Base-by-base conservation (phyloP, 2,329 filamentous ascomycete genomes). In the Didymosphaeria variabile region DNA sequence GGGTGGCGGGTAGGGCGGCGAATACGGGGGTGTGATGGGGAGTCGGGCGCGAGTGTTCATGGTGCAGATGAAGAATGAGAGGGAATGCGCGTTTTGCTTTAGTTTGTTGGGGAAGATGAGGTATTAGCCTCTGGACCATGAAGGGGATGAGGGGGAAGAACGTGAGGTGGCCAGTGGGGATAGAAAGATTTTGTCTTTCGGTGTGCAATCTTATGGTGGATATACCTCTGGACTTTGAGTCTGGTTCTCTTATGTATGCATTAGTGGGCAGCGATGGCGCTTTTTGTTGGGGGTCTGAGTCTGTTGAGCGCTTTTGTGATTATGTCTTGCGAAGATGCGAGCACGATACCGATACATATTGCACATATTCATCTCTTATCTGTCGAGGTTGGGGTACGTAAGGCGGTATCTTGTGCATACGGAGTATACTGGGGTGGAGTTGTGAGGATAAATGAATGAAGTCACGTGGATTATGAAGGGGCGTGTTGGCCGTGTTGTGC, bases 41-140 rank as follows among this genome's bases (percentile, higher is more conserved):
- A 85, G 84, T 31, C 82, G 81, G 63, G 85, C 84, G 45, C 85
- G 81, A 63, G 83, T 89, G 12, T 91, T 88, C 72, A 90, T 91
- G 88, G 82, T 91, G 62, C 86, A 88, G 75, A 76, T 79, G 75
- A 79, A 78, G 67, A 76, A 69, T 19, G 82, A 84, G 72, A 75
- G 82, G 36, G 81, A 84, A 58, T 80, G 80, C 34, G 82, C 81
- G 13, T 84, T 81, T 61, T 81, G 80, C 29, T 84, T 82, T 63
- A 79, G 79, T 23, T 67, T 84, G 64, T 75, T 84, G 26, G 82
- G 82, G n/a, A 83, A 83, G 74, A 68, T 82, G 63, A 73, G 82
- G 60, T 84, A 84, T 65, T 84, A 62, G 57, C 34, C 34, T 8
- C 4, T 1, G 38, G 10, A 3, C 6, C 13, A 17, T 12, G 13